Conservation (phyloP, 2,329 filamentous ascomycete species). For the Paraphaeosphaeria sporulosa region DNA sequence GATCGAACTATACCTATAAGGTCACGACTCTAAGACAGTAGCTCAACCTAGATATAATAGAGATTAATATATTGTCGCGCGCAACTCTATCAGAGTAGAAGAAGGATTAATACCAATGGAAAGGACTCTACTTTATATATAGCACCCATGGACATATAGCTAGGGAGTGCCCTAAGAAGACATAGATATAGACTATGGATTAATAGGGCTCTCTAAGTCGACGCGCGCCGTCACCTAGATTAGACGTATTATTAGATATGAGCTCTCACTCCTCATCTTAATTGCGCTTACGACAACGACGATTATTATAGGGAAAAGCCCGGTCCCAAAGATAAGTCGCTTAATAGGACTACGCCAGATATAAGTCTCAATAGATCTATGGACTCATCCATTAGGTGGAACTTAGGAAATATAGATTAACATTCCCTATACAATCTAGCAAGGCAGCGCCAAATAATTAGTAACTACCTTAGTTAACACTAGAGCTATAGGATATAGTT, state of each 20-base stretch:
- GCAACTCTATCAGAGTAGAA: too few relatives aligned
- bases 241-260: constrained; percentile 4
- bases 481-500: constrained; percentile 9
- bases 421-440: not conserved
- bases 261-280: constrained; percentile 5
- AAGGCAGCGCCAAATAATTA: constrained; percentile 8
- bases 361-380: not conserved
- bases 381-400: not conserved
- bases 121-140: too few relatives aligned
- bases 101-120: too few relatives aligned
- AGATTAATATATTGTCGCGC: too few relatives aligned
- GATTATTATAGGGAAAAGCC: not conserved
- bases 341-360: not conserved
- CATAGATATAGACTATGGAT: too few relatives aligned
- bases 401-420: too few relatives aligned
- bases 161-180: too few relatives aligned
- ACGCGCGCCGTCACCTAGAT: constrained; percentile 8
- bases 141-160: too few relatives aligned
- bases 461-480: constrained; percentile 1
- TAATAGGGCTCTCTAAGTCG: not conserved
- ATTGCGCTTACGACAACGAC: not conserved
- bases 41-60: too few relatives aligned
- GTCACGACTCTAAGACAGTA: too few relatives aligned
- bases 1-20: too few relatives aligned
- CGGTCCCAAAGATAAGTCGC: not conserved